Percentiles rank a stretch among this genome's conserved stretches.
Conservation (phyloP, 208 protist genomes). For the Trypanosoma lewisi region DNA sequence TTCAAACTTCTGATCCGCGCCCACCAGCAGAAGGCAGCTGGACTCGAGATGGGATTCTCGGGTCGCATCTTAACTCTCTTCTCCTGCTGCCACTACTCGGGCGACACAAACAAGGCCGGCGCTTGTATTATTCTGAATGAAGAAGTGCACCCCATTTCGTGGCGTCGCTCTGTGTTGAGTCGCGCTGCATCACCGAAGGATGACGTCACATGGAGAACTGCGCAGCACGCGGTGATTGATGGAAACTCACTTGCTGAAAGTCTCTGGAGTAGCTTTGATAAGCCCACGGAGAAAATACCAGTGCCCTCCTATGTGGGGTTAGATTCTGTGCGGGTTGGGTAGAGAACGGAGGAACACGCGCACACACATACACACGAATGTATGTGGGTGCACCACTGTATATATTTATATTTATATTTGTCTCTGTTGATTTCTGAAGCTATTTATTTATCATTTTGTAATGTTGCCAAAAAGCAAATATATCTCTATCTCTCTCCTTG, state of each 20-base stretch:
- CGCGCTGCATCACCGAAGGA: neutral
- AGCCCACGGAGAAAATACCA: neutral
- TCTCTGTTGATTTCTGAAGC: too few relatives aligned
- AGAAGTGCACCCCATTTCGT: constrained; percentile 36
- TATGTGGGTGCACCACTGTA: too few relatives aligned
- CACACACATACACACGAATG: neutral
- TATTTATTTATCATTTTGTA: too few relatives aligned
- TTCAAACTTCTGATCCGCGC: constrained; percentile 63
- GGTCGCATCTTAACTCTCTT: constrained; percentile 40
- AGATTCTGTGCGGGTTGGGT: neutral
- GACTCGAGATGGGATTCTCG: constrained; percentile 25
- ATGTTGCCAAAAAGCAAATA: too few relatives aligned
- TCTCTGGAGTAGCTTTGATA: constrained; percentile 1
- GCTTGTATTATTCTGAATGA: constrained; percentile 32
- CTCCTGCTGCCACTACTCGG: constrained; percentile 38
- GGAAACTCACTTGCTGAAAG: neutral
- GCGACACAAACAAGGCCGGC: constrained; percentile 30
- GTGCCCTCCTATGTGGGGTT: constrained; percentile 8
- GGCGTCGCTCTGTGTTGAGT: constrained; percentile 14
- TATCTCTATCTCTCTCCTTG: too few relatives aligned
- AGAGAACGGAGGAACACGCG: neutral
- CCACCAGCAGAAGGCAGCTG: constrained; percentile 30
- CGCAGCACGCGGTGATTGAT: neutral
- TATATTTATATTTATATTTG: constrained; percentile 1
- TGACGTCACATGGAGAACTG: neutral